Evolutionary conservation across 2,329 filamentous ascomycete genomes (phyloP).

Genomic region (Aureobasidium melanogenum): DNA sequence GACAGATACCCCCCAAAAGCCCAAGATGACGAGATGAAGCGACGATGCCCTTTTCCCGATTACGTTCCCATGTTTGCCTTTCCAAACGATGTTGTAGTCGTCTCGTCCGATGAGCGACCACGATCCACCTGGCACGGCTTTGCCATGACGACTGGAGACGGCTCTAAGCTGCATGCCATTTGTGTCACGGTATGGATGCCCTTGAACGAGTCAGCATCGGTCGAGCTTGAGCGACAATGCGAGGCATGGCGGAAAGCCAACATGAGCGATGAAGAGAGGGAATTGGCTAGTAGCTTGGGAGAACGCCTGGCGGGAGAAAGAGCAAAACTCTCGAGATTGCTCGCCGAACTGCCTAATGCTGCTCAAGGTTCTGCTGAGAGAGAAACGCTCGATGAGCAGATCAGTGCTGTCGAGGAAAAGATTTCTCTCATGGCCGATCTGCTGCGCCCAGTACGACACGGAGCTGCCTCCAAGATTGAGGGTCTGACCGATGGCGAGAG

Average conservation of each 20-base stretch:
- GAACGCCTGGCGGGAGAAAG: constrained; percentile 79
- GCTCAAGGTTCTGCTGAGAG: constrained; percentile 72
- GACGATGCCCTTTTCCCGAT: constrained; percentile 82
- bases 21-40: constrained; percentile 68
- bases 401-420: constrained; percentile 93
- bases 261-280: constrained; percentile 84
- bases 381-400: constrained; percentile 84
- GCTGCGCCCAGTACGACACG: constrained; percentile 82
- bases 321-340: constrained; percentile 78
- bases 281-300: constrained; percentile 84
- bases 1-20: constrained; percentile 85
- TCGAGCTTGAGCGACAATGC: constrained; percentile 63
- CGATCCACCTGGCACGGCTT: constrained; percentile 99
- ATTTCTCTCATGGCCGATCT: constrained; percentile 96
- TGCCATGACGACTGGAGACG: constrained; percentile 91
- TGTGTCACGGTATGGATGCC: constrained; percentile 91
- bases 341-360: constrained; percentile 72
- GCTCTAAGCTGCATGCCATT: constrained; percentile 84
- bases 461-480: constrained; percentile 93
- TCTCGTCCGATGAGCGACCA: constrained; percentile 87
- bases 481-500: constrained; percentile 91
- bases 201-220: constrained; percentile 69
- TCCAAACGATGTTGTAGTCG: constrained; percentile 93
- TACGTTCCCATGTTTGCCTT: constrained; percentile 99
- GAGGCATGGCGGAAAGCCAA: constrained; percentile 49